Percentiles rank a stretch among this genome's conserved stretches.
phyloP scores from a whole-genome alignment of 148 eudicot genomes.

The Vaccinium corymbosum region DNA sequence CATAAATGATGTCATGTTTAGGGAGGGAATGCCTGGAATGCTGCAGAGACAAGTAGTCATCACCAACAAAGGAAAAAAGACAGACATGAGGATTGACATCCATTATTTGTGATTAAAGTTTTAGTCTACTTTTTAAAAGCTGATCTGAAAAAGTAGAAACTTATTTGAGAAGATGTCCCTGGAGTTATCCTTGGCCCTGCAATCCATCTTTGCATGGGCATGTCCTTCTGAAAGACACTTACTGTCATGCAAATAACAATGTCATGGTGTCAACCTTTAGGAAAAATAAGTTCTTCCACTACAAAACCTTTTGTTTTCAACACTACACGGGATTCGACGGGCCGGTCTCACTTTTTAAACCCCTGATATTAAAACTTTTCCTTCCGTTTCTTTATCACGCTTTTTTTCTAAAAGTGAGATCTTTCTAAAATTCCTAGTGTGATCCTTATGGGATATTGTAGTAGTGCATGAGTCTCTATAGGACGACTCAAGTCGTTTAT shows the following conservation, averaged over 20 bases:
- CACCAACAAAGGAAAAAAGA: not conserved
- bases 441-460: no score
- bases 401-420: no score
- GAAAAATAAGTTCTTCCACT: not conserved
- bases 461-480: no score
- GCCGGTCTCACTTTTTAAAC: no score
- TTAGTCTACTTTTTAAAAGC: not conserved
- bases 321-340: no score
- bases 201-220: constrained; percentile 12
- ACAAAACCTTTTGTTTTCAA: no score
- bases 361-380: no score
- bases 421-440: no score
- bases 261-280: not conserved
- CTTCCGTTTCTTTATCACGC: no score
- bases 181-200: not conserved
- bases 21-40: not conserved
- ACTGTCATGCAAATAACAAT: not conserved
- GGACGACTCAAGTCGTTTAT: no score
- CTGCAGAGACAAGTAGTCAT: not conserved
- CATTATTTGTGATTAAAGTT: not conserved
- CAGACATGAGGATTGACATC: not conserved
- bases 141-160: not conserved
- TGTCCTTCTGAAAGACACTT: not conserved
- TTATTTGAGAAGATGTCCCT: not conserved
- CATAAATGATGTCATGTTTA: not conserved